Evolutionary conservation across 441 rosid genomes (phyloP), one percentile per base, ranked within the genome.

Genomic region (Erodium moschatum): DNA sequence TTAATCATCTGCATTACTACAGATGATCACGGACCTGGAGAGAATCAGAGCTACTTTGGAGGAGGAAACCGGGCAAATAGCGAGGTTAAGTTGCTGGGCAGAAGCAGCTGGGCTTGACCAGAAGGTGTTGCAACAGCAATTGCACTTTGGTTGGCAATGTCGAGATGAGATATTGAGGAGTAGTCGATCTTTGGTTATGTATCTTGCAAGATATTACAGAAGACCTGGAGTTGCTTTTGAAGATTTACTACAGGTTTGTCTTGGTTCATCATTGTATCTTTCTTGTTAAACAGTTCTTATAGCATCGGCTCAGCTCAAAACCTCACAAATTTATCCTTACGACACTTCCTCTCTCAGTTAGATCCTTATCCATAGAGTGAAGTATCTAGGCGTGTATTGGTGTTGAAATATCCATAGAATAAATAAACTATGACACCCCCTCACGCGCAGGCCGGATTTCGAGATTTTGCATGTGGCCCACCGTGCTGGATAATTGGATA

Each of bases 81-180:
- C 75, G 31, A 84, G 86, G 72, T 67, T 86, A 80, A 78, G 84
- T 73, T 75, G 86, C 84, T 91, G 97, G 92, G 96, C 97, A 35
- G 84, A 83, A 85, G 94, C 96, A 73, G 89, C 88, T 48, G 88
- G 84, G 64, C 77, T 86, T 73, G 83, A 81, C 67, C 80, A 80
- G 80, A 89, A 81, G 74, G 79, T 67, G 70, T 83, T 91, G 75
- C 84, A 77, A 63, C 85, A 79, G 69, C 78, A 75, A 64, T 80
- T 89, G 77, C 80, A 68, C 72, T 87, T 75, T 69, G 97, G 96
- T 73, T 85, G 92, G 94, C 73, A 76, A 73, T 91, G 96, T 86
- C 81, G 85, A 81, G 89, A 89, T 68, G 89, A 85, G 81, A 82
- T 91, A 66, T 64, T 91, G 65, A 81, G 78, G 80, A 86, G 90